Evolutionary conservation across 2,329 filamentous ascomycete species (phyloP).

Genomic region (Geosmithia flava): DNA sequence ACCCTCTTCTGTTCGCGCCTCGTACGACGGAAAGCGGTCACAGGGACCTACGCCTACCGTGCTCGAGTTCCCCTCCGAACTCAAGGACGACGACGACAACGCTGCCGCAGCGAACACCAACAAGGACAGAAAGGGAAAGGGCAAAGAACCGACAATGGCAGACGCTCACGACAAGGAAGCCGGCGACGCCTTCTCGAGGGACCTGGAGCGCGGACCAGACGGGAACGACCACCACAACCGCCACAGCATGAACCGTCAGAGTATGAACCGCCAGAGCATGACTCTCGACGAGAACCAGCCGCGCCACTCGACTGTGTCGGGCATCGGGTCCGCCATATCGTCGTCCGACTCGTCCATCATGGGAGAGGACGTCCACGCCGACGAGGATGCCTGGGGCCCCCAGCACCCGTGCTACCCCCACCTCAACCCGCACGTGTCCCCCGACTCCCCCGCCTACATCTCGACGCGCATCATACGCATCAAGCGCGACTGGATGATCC

Average conservation of each 20-base stretch:
- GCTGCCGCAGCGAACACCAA: constrained; percentile 6
- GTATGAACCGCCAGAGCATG: neutral
- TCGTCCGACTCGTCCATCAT: constrained; percentile 49
- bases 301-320: constrained; percentile 35
- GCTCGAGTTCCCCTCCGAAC: constrained; percentile 4
- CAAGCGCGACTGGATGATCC: constrained; percentile 79
- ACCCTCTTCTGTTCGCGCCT: constrained; percentile 39
- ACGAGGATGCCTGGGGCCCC: constrained; percentile 79
- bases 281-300: constrained; percentile 34
- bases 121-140: constrained; percentile 37
- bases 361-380: constrained; percentile 52
- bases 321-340: constrained; percentile 41
- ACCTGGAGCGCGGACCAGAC: constrained; percentile 42
- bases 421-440: constrained; percentile 78
- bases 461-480: constrained; percentile 86
- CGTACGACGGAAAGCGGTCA: constrained; percentile 36
- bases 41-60: constrained; percentile 16
- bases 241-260: too few species aligned
- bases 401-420: constrained; percentile 92
- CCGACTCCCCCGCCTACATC: constrained; percentile 60
- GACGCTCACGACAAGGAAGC: constrained; percentile 17
- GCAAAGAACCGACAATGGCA: constrained; percentile 28
- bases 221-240: constrained; percentile 13
- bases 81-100: constrained; percentile 6
- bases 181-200: constrained; percentile 28